Base-by-base conservation (phyloP, 768 basidiomycete species). In the Mycena rebaudengoi region DNA sequence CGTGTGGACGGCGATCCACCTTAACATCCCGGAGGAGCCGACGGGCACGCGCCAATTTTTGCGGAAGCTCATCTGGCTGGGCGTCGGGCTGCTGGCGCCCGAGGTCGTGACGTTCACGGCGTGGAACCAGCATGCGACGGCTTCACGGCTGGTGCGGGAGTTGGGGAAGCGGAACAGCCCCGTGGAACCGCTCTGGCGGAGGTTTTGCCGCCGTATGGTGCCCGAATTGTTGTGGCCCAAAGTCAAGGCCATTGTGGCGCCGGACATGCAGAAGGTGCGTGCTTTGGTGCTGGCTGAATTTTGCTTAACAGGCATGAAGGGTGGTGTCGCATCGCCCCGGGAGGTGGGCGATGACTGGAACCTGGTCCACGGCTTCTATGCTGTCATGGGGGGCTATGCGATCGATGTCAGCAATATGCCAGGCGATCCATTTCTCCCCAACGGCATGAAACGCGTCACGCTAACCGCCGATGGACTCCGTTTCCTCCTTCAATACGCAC, bases 1-100 rank as follows among this genome's bases (percentile, higher is more conserved):
- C n/a, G 59, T 65, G 11, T 29, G 50, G 48, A 66, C 30, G 39
- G 64, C 52, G 30, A 66, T 52, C 35, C 62, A 26, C 41, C 45
- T 58, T 14, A 50, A 51, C 49, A 40, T 50, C 12, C 62, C 62
- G 18, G 29, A 56, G n/a, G 26, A n/a, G 11, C 26, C 26, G 4
- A 1, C 40, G 1, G 54, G 37, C 6, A 41, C 54, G n/a, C 54
- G 54, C 3, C 54, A 56, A 10, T 56, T 56, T 23, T 16, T 56
- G 3, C 54, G 54, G 18, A 56, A 56, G 41, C 25, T 56, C 18
- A n/a, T 13, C 18, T 56, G 54, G 54, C 28, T 44, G 7, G 54
- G 26, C 13, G 20, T 56, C 2, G 54, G 54, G 20, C 41, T 56
- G 7, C 26, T 56, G 26, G 54, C 54, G 6, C 54, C 54, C 4